Evolutionary conservation across 352 stramenopile species (phyloP), one percentile per base, ranked within the genome.

Genomic region (Nothophytophthora sp.): DNA sequence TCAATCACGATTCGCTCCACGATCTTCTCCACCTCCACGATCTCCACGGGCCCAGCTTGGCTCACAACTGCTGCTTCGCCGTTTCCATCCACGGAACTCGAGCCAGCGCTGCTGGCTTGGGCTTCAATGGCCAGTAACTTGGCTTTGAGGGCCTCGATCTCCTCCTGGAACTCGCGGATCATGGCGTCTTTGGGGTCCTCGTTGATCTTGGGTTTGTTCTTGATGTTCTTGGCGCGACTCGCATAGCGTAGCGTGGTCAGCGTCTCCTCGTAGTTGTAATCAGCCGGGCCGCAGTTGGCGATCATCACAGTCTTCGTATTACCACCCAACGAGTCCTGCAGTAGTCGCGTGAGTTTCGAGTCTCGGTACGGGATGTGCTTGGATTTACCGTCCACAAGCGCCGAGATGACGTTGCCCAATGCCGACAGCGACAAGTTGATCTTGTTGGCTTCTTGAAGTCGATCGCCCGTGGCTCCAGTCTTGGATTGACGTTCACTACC

Each of bases 301-400:
- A 98, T 97, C 96, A 99, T 99, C 32, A 98, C 93, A 1, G 96
- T 99, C 71, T 98, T 98, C 0, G 96, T 98, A 61, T 99, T 99
- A 22, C 97, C 96, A 48, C 96, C 96, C 4, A 99, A 74, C 13
- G 86, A 98, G 57, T 99, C 96, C 62, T 99, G 96, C 24, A 99
- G 73, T 15, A 99, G 69, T 13, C 96, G 67, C n/a, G 96, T 99
- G 5, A 99, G 76, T 67, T 99, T 99, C 1, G 84, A 98, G 68
- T 99, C 96, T 36, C 96, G 78, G 67, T 95, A 94, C 56, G 75
- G 74, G 52, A 88, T 71, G 53, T 87, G 76, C 38, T 92, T 92
- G 38, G 87, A 96, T 56, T 90, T 88, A 46, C 67, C 72, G n/a
- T 93, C 81, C n/a, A 85, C 82, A 11, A 96, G 67, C 28, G 79